Evolutionary conservation across 108 stramenopile species (phyloP), one percentile per base, ranked within the genome.

Genomic region (Aurantiochytrium sp.): DNA sequence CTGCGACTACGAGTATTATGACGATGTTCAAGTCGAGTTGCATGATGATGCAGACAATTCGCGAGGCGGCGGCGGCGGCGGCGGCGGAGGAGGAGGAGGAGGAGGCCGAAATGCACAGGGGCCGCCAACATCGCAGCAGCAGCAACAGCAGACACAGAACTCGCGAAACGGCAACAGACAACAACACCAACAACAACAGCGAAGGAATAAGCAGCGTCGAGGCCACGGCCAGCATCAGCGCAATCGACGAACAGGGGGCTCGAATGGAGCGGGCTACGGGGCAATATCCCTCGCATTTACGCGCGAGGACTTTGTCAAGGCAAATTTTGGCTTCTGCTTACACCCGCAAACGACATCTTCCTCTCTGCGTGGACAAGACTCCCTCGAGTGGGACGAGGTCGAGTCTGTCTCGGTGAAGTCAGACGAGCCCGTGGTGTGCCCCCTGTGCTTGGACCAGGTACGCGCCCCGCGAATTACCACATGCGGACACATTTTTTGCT

Each of bases 371-470:
- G 76, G 76, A 10, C 49, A 47, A 6, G 76, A 83, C 51, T 16
- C 19, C 12, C 45, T 83, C 49, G 76, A 83, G 76, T 83, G 76
- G 76, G 76, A 83, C 51, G 76, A 83, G 45, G 76, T 83, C 18
- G 76, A 53, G n/a, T 83, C 76, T 6, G 76, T 83, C 51, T 53
- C 28, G 45, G 76, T 83, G 6, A 47, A 53, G 51, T 83, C 76
- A 83, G 76, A 83, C 45, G 76, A 83, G n/a, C 19, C 45, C 12
- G 76, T 83, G 76, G 16, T 12, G 51, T 83, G 76, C 4, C 51
- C 76, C 12, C 28, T 83, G 18, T 83, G 76, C 76, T 45, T 83
- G 10, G 76, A 83, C 76, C 18, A 83, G 25, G 76, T 83, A 12
- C 45, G 76, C n/a, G 76, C 28, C 1, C 76, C 76, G 25, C 76